A percentile compares a stretch with the other conserved stretches of the same genome.
Conservation (phyloP, 2,329 filamentous ascomycete genomes). For the Pochonia chlamydosporia region DNA sequence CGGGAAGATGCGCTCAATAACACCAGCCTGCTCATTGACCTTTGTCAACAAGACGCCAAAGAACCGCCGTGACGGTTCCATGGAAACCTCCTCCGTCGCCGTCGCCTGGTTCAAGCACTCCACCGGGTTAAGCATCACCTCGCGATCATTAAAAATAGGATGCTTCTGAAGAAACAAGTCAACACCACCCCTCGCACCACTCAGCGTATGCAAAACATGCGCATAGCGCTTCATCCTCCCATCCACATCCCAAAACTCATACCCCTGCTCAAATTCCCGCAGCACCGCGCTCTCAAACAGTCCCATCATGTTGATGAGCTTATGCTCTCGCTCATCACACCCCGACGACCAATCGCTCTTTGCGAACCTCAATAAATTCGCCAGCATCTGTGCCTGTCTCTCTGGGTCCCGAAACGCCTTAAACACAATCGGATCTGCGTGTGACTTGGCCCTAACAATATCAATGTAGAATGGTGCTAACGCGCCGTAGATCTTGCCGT, state of each 20-base stretch:
- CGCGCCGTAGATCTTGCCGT: conserved; percentile 83
- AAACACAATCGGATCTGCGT: conserved; percentile 79
- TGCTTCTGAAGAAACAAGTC: conserved; percentile 89
- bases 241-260: conserved; percentile 82
- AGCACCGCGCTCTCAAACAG: conserved; percentile 90
- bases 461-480: conserved; percentile 86
- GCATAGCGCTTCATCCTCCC: conserved; percentile 87
- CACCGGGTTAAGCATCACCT: conserved; percentile 61
- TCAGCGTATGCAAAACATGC: conserved; percentile 74
- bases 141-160: conserved; percentile 69
- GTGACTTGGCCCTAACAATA: conserved; percentile 63
- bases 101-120: conserved; percentile 72
- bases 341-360: conserved; percentile 76
- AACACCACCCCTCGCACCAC: conserved; percentile 71
- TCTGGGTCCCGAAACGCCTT: conserved; percentile 82
- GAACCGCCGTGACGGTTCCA: conserved; percentile 77
- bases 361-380: conserved; percentile 72
- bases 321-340: conserved; percentile 64
- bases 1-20: conserved; percentile 81
- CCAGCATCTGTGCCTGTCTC: conserved; percentile 82
- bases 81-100: conserved; percentile 59
- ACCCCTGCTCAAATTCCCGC: conserved; percentile 88
- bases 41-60: conserved; percentile 69
- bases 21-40: conserved; percentile 73
- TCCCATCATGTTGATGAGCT: conserved; percentile 65